Evolutionary conservation across 306 rosid species (phyloP).

Genomic region (Adenanthera pavonina): DNA sequence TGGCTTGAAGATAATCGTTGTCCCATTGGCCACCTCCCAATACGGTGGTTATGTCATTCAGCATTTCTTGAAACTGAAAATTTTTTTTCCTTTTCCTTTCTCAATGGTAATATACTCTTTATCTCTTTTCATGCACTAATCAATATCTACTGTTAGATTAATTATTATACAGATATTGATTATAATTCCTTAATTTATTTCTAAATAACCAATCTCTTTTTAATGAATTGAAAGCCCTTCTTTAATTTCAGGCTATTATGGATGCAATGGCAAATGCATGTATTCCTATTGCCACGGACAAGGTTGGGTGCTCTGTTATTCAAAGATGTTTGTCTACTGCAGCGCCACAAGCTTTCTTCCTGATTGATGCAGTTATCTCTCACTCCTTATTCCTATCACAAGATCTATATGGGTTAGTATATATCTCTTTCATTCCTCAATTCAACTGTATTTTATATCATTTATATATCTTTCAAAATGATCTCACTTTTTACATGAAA

Average conservation of each 20-base stretch:
- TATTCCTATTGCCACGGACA: slow-evolving; percentile 38
- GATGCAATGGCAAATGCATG: slow-evolving; percentile 34
- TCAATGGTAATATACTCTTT: slow-evolving; percentile 28
- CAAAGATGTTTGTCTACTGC: slow-evolving; percentile 34
- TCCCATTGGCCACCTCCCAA: slow-evolving; percentile 28
- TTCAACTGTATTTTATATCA: neutral
- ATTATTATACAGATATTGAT: no score
- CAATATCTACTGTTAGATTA: no score
- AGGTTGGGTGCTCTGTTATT: slow-evolving; percentile 40
- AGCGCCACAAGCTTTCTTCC: neutral
- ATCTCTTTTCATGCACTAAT: neutral
- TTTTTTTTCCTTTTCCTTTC: neutral
- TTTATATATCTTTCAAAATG: no score
- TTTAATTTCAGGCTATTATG: slow-evolving; percentile 42
- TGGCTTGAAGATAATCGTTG: slow-evolving; percentile 27
- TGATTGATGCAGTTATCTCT: slow-evolving; percentile 16
- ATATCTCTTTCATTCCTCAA: neutral
- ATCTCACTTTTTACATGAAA: neutral
- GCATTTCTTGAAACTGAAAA: slow-evolving; percentile 21
- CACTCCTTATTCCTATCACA: slow-evolving; percentile 37
- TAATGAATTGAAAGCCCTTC: slow-evolving; percentile 5
- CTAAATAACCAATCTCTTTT: neutral
- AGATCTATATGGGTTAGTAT: slow-evolving; percentile 51
- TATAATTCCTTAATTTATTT: no score
- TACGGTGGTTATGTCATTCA: slow-evolving; percentile 46